Conservation (phyloP, 495 filamentous ascomycete species). For the Tuber aestivum region DNA sequence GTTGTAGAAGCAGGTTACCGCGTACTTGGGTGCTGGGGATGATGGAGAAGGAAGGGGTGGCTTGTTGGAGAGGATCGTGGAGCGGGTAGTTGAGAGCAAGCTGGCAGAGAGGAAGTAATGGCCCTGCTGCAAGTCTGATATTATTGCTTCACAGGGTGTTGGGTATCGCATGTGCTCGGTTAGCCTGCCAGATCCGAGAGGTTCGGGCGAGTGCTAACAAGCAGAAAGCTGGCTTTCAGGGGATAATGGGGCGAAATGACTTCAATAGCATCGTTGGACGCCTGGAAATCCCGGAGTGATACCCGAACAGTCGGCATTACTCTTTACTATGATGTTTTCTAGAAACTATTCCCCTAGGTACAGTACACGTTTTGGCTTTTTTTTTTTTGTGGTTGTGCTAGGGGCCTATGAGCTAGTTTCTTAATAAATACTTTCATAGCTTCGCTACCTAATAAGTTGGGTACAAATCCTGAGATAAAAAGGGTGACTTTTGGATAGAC, state of each 20-base stretch:
- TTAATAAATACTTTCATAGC: too few relatives aligned
- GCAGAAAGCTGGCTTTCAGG: neutral
- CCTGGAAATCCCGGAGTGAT: neutral
- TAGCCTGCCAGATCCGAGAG: neutral
- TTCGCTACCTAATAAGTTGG: too few relatives aligned
- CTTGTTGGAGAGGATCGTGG: slow-evolving; percentile 71
- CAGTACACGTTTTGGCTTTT: neutral
- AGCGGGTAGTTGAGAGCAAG: slow-evolving; percentile 68
- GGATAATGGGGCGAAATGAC: neutral
- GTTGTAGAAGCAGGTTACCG: slow-evolving; percentile 69
- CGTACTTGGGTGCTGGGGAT: slow-evolving; percentile 56
- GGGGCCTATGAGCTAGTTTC: neutral
- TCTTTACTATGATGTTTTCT: neutral
- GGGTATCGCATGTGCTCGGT: neutral
- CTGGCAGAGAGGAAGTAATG: slow-evolving; percentile 43
- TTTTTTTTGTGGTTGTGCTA: neutral
- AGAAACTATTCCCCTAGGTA: neutral
- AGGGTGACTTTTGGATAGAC: too few relatives aligned
- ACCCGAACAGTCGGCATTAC: neutral
- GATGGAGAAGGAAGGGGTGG: slow-evolving; percentile 57
- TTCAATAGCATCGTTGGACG: neutral
- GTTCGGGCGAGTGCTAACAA: neutral
- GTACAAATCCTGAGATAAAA: too few relatives aligned
- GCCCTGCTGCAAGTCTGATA: neutral
- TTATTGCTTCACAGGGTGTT: neutral